phyloP scores from a whole-genome alignment of 805 yeast species.

The Kodamaea lidongshanica region DNA sequence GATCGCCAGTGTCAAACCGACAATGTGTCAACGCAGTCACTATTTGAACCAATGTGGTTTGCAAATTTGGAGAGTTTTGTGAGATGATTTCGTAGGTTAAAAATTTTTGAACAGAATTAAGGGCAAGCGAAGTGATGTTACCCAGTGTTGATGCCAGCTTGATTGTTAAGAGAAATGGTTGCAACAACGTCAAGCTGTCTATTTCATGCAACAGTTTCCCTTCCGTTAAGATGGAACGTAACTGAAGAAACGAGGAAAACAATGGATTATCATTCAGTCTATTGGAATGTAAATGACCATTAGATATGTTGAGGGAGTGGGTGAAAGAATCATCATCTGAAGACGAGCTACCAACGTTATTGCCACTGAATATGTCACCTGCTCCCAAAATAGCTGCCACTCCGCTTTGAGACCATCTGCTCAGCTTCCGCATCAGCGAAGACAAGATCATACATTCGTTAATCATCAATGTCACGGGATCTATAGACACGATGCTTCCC shows the following conservation, averaged over 20 bases:
- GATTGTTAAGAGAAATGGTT: conserved; percentile 80
- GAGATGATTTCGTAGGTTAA: conserved; percentile 64
- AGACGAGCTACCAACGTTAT: conserved; percentile 24
- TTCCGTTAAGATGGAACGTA: conserved; percentile 64
- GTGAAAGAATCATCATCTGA: conserved; percentile 28
- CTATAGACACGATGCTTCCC: conserved; percentile 41
- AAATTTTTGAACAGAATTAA: conserved; percentile 69
- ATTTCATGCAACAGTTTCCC: conserved; percentile 46
- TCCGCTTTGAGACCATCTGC: conserved; percentile 63
- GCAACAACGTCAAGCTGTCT: conserved; percentile 68
- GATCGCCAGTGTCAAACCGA: conserved; percentile 92
- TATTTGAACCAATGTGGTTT: conserved; percentile 55
- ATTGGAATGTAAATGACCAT: conserved; percentile 19
- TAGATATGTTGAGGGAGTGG: conserved; percentile 14
- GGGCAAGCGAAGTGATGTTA: conserved; percentile 72
- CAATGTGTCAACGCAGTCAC: conserved; percentile 82
- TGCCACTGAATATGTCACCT: conserved; percentile 44
- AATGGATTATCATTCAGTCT: conserved; percentile 45
- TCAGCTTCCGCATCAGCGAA: conserved; percentile 77
- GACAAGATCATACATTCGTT: conserved; percentile 84
- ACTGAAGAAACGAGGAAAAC: conserved; percentile 70
- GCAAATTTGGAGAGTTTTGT: conserved; percentile 46
- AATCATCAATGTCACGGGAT: conserved; percentile 75
- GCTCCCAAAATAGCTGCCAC: conserved; percentile 83
- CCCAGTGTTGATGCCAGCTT: conserved; percentile 85